A percentile compares a stretch with the other conserved stretches of the same genome.
These are phyloP conservation scores for Taphrina wiesneri DNA, from an alignment of 1,139 yeast species.

Conservation along the genomic window DNA sequence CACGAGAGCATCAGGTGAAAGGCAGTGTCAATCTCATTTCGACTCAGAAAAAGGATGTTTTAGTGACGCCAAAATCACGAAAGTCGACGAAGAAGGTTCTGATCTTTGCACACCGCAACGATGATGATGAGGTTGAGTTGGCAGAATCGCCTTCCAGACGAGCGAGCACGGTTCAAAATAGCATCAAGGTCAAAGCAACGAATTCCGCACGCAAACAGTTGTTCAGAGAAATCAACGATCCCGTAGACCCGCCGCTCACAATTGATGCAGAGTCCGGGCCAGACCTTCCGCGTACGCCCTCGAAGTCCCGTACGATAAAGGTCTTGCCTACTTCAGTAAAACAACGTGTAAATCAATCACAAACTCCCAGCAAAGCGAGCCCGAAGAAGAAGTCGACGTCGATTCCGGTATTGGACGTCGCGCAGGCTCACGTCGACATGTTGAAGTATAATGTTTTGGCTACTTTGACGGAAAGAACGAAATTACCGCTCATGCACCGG, in stretches of 20 bases:
- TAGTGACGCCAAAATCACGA: conserved; percentile 2
- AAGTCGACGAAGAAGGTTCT: neutral
- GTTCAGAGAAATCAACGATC: neutral
- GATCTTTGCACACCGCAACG: neutral
- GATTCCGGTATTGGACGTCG: neutral
- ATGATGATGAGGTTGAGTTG: neutral
- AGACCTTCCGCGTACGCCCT: neutral
- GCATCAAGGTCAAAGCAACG: neutral
- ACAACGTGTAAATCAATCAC: neutral
- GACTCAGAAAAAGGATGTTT: neutral
- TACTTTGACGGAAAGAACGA: neutral
- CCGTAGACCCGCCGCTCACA: neutral
- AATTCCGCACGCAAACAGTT: neutral
- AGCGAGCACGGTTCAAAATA: neutral
- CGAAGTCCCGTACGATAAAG: neutral
- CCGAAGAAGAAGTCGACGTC: neutral
- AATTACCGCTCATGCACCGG: neutral
- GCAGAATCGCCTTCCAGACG: conserved; percentile 2
- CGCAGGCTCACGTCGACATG: neutral
- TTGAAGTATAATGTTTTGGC: neutral
- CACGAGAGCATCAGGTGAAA: neutral
- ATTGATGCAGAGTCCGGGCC: neutral
- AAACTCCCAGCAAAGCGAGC: neutral
- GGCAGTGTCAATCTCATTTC: neutral
- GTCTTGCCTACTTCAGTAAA: neutral